Percentiles rank a stretch among this genome's conserved stretches.
These are phyloP conservation scores for Saksenaea vasiformis DNA, from an alignment of 371 early-diverging fungal species.

Conservation along the genomic window DNA sequence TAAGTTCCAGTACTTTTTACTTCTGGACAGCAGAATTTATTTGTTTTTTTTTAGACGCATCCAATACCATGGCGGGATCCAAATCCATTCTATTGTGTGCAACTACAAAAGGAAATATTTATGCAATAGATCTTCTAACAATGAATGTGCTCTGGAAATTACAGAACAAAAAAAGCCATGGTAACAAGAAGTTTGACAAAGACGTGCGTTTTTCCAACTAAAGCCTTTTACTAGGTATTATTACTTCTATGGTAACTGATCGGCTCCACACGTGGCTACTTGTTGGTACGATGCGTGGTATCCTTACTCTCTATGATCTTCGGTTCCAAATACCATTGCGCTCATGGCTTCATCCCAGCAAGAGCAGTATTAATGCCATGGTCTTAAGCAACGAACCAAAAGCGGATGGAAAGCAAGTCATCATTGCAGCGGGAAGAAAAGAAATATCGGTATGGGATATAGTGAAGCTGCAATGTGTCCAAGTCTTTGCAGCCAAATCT, in stretches of 20 bases:
- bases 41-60: slow-evolving; percentile 25
- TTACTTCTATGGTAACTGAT: slow-evolving; percentile 76
- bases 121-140: slow-evolving; percentile 75
- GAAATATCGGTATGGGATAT: slow-evolving; percentile 90
- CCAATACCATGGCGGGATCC: slow-evolving; percentile 58
- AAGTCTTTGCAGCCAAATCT: slow-evolving; percentile 67
- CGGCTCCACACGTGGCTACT: slow-evolving; percentile 67
- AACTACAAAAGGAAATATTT: slow-evolving; percentile 76
- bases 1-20: slow-evolving; percentile 23
- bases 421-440: slow-evolving; percentile 71
- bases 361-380: slow-evolving; percentile 67
- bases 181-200: slow-evolving; percentile 25
- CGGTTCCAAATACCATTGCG: slow-evolving; percentile 79
- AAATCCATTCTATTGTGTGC: slow-evolving; percentile 79
- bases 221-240: slow-evolving; percentile 49
- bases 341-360: slow-evolving; percentile 82
- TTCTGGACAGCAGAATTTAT: background rate
- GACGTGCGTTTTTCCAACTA: background rate
- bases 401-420: slow-evolving; percentile 47
- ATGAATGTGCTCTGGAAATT: slow-evolving; percentile 73
- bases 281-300: slow-evolving; percentile 83
- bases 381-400: slow-evolving; percentile 54
- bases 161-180: slow-evolving; percentile 57
- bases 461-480: slow-evolving; percentile 67
- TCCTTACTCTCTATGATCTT: slow-evolving; percentile 82